These are phyloP conservation scores for Tulasnella sp. DNA, from an alignment of 768 basidiomycete genomes.

Conservation along the genomic window DNA sequence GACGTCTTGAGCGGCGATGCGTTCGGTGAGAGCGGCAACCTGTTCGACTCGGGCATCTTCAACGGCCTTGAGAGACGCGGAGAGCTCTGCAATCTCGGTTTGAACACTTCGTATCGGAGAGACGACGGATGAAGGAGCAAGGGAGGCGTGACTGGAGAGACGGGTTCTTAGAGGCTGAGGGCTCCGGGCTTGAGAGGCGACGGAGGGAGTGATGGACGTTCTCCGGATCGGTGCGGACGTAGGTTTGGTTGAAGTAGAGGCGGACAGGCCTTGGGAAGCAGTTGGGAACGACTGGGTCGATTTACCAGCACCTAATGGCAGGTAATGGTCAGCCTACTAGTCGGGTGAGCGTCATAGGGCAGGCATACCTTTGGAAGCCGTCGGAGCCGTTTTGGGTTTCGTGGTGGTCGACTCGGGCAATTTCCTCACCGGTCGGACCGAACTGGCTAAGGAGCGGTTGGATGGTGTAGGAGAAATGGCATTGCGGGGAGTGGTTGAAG, in stretches of 20 bases:
- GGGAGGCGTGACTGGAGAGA: neutral
- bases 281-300: constrained; percentile 8
- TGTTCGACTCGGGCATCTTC: constrained; percentile 1
- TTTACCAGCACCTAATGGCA: neutral
- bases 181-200: neutral
- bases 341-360: neutral
- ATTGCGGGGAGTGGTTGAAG: neutral
- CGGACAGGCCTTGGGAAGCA: neutral
- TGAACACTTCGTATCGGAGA: neutral
- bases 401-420: neutral
- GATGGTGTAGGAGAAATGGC: neutral
- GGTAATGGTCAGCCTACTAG: neutral
- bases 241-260: neutral
- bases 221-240: neutral
- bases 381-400: neutral
- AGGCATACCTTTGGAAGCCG: neutral
- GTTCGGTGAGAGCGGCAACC: neutral
- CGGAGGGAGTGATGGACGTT: neutral
- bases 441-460: neutral
- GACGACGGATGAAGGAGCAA: neutral
- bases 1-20: neutral
- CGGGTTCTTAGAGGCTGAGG: neutral
- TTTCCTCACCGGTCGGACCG: neutral
- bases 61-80: neutral
- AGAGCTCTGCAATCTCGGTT: neutral